Conservation (phyloP, 225 moss, liverwort and hornwort species). For the Pseudisothecium myosuroides region DNA sequence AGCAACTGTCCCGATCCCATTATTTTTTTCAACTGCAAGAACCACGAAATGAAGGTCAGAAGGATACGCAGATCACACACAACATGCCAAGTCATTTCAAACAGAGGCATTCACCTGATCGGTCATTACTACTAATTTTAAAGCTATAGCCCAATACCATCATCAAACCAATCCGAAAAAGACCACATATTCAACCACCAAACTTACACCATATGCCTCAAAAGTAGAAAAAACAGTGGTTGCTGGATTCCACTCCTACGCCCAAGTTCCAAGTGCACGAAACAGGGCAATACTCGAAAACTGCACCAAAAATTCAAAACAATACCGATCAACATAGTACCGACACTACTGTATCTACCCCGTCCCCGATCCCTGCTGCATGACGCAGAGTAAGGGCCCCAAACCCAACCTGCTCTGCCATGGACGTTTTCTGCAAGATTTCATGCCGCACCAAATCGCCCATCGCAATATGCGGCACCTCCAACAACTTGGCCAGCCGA, state of each 20-base stretch:
- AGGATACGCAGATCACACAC: background rate
- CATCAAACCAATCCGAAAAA: background rate
- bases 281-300: too few relatives aligned
- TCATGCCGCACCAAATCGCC: conserved; percentile 84
- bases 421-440: conserved; percentile 25
- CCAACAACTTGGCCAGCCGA: conserved; percentile 61
- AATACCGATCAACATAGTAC: background rate
- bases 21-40: conserved; percentile 48
- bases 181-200: background rate
- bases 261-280: background rate
- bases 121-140: background rate
- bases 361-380: background rate
- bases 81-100: background rate
- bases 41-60: background rate
- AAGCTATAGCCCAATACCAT: background rate
- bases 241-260: background rate
- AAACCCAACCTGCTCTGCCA: conserved; percentile 30
- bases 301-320: background rate
- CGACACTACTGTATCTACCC: background rate
- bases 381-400: background rate
- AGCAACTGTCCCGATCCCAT: conserved; percentile 78
- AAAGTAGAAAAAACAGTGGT: background rate
- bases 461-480: conserved; percentile 94
- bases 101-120: background rate
- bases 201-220: background rate